Evolutionary conservation across 768 basidiomycete species (phyloP).

Genomic region (Boletus fagicola): DNA sequence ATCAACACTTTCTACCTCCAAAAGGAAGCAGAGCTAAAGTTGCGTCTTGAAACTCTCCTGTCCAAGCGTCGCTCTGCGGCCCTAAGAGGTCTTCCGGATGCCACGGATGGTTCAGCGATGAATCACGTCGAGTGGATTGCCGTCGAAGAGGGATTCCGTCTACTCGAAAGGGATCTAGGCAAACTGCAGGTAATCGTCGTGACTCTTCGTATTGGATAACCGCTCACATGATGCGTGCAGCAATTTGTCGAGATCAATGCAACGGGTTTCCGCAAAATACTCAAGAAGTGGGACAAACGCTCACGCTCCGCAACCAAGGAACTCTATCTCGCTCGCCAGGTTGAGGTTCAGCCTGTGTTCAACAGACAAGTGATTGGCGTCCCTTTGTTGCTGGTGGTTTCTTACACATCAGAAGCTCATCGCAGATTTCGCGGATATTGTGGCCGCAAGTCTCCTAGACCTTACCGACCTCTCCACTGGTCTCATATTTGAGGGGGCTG

Average conservation of each 20-base stretch:
- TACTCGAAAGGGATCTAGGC: conserved; percentile 90
- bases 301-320: conserved; percentile 96
- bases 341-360: conserved; percentile 98
- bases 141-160: conserved; percentile 92
- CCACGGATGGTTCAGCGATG: conserved; percentile 52
- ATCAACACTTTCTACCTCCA: conserved; percentile 98
- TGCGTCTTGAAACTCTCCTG: conserved; percentile 88
- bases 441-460: conserved; percentile 78
- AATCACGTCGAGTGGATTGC: conserved; percentile 89
- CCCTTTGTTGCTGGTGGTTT: not conserved
- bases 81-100: conserved; percentile 67
- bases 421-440: conserved; percentile 90
- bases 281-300: conserved; percentile 98
- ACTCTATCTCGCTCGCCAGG: conserved; percentile 91
- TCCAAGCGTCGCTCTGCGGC: conserved; percentile 89
- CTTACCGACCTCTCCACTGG: conserved; percentile 73
- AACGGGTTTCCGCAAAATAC: conserved; percentile 92
- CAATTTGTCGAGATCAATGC: conserved; percentile 98
- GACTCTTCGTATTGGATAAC: conserved; percentile 8
- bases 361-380: conserved; percentile 75
- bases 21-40: conserved; percentile 91
- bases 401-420: conserved; percentile 61
- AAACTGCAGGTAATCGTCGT: conserved; percentile 77
- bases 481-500: conserved; percentile 74
- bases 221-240: conserved; percentile 41